Base-by-base conservation (phyloP, 805 yeast species). In the Metschnikowia reukaufii region DNA sequence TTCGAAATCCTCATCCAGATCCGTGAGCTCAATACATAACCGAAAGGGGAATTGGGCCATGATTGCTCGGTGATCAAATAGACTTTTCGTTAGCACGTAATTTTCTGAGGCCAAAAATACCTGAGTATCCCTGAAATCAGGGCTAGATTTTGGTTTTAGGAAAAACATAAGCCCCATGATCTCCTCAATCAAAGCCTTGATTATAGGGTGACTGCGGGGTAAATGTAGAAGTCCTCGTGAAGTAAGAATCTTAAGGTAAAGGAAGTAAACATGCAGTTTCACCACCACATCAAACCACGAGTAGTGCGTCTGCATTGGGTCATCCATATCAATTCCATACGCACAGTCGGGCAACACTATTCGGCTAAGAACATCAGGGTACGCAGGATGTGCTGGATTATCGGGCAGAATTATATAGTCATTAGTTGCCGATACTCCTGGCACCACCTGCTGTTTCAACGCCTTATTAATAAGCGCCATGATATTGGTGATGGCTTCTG, bases 281-380 rank as follows among this genome's bases (percentile, higher is more conserved):
- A 60, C 60, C 42, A 57, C 56, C 16, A 58, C 52, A 38, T 63
- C 67, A 27, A 55, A 60, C 60, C 63, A 60, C 34, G 66, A 61
- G 47, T 57, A 59, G 45, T 45, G 49, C 6, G 20, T 38, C n/a
- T 41, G 44, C 18, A 19, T 9, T 2, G 42, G 42, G 17, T 12
- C 15, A n/a, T 45, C 51, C 16, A 39, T n/a, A 32, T 55, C 56
- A 12, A 37, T 21, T 6, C 54, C 58, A 36, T 55, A 57, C 1
- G 54, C 59, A n/a, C 51, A 45, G 2, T 21, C 36, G 16, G 60
- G 59, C 15, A 55, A 43, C 13, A 43, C 25, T 9, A 53, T 40
- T 9, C 51, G 49, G 10, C 19, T 25, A 8, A 41, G 35, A 3
- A 25, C 17, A 23, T 47, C 50, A 15, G 49, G 36, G 36, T 48